A percentile compares a stretch with the other conserved stretches of the same genome.
phyloP scores from a whole-genome alignment of 768 basidiomycete genomes.

The Cubamyces lactineus region DNA sequence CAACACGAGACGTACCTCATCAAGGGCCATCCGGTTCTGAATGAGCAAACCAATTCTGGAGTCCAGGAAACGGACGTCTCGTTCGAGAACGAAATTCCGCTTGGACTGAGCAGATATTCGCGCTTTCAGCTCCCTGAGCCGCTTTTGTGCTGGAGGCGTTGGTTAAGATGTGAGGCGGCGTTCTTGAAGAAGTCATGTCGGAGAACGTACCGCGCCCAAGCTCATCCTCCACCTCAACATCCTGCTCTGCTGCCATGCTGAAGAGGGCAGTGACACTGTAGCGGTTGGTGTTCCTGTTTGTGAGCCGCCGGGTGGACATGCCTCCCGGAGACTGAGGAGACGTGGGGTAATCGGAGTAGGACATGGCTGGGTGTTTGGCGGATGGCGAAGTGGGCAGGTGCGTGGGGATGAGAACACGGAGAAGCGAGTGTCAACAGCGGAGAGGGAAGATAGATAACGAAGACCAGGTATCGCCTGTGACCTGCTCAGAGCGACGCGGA shows the following conservation, averaged over 20 bases:
- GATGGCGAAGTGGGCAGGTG: constrained; percentile 16
- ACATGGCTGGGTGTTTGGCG: constrained; percentile 27
- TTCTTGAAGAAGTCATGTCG: constrained; percentile 1
- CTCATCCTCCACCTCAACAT: constrained; percentile 97
- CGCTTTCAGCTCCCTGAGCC: constrained; percentile 91
- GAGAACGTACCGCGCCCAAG: constrained; percentile 78
- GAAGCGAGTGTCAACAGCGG: constrained; percentile 22
- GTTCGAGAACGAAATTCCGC: constrained; percentile 99
- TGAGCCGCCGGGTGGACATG: constrained; percentile 73
- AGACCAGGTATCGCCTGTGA: constrained; percentile 27
- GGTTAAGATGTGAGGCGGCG: constrained; percentile 2
- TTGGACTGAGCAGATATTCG: constrained; percentile 98
- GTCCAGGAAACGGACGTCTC: constrained; percentile 98
- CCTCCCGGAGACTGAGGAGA: constrained; percentile 57
- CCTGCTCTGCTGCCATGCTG: constrained; percentile 98
- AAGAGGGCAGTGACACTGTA: constrained; percentile 96
- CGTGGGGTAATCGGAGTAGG: constrained; percentile 33
- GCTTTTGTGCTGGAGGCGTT: constrained; percentile 80
- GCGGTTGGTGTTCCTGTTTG: constrained; percentile 93
- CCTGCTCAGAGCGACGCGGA: constrained; percentile 25
- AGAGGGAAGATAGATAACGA: constrained; percentile 15
- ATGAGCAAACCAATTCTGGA: constrained; percentile 96
- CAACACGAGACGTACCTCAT: constrained; percentile 59
- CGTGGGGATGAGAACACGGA: constrained; percentile 17
- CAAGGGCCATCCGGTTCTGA: constrained; percentile 96